Evolutionary conservation across 2,329 filamentous ascomycete genomes (phyloP), one percentile per base, ranked within the genome.

Genomic region (Aspergillus fischeri): DNA sequence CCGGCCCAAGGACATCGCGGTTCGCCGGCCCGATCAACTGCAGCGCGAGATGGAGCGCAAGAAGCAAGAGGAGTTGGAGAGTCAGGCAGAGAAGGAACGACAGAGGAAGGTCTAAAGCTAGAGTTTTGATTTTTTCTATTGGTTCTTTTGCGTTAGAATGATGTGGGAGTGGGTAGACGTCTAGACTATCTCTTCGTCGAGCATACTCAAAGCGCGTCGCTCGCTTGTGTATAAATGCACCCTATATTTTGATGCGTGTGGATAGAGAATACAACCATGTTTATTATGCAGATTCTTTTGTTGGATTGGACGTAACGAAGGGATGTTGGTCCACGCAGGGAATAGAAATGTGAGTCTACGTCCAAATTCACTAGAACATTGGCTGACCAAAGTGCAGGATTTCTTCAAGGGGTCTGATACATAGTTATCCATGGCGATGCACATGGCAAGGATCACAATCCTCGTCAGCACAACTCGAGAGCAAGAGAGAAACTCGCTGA

Each of bases 1-100:
- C 78, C 87, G 86, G 63, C 91, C 94, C 1, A 93, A 96, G 73
- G 94, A 97, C 71, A 97, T 99, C 69, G 93, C 94, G 1, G 80
- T 89, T 53, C 83, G 94, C 61, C 81, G 94, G 57, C 87, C 89
- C 3, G 94, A 99, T 70, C 94, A 99, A 81, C 78, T 96, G 10
- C 84, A 86, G 71, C 81, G 87, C 47, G 93, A 97, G 77, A 79
- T 83, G 55, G 80, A 81, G 62, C 83, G 92, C 64, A 89, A 88
- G 73, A 80, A 80, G 56, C 81, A 80, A 50, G 84, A 85, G 67
- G 79, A 79, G 53, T 75, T 76, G 56, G 75, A 80, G 63, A 63
- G 72, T 54, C 74, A 75, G 57, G 73, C 70, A 57, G 70, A 74
- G 64, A 70, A 71, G 61, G 73, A 75, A 61, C 57, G 63, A 58